Evolutionary conservation across 2,329 filamentous ascomycete genomes (phyloP).

Genomic region (Ramularia collo-cygni): DNA sequence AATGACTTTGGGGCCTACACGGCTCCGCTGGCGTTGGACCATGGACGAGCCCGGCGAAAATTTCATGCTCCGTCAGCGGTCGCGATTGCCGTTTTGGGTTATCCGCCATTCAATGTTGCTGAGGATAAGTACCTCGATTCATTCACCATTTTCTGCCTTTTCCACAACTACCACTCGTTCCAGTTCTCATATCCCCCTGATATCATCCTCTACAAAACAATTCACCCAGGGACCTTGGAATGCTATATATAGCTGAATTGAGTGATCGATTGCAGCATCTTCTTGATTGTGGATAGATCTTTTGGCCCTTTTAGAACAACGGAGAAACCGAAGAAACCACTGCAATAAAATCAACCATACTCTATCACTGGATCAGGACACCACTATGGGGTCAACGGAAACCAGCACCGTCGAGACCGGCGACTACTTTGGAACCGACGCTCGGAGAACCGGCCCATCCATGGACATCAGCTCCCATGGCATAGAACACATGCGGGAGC

Average conservation of each 20-base stretch:
- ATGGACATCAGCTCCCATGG: conserved; percentile 11
- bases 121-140: no score
- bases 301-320: neutral
- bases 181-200: neutral
- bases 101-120: no score
- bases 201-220: no score
- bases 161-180: neutral
- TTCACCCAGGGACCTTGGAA: conserved; percentile 2
- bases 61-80: no score
- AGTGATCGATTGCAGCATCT: conserved; percentile 13
- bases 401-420: neutral
- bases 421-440: no score
- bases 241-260: conserved; percentile 7
- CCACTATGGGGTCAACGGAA: neutral
- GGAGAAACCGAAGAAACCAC: neutral
- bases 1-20: no score
- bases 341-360: conserved; percentile 3
- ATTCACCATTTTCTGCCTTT: neutral
- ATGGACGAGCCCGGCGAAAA: no score
- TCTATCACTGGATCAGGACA: no score
- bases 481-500: conserved; percentile 10
- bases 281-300: conserved; percentile 11
- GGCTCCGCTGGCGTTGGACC: no score
- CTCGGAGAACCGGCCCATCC: conserved; percentile 2
- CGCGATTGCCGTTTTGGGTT: no score